Percentiles rank a stretch among this genome's conserved stretches.
Evolutionary conservation across 2,329 filamentous ascomycete species (phyloP).

Genomic region (Phoma herbarum): DNA sequence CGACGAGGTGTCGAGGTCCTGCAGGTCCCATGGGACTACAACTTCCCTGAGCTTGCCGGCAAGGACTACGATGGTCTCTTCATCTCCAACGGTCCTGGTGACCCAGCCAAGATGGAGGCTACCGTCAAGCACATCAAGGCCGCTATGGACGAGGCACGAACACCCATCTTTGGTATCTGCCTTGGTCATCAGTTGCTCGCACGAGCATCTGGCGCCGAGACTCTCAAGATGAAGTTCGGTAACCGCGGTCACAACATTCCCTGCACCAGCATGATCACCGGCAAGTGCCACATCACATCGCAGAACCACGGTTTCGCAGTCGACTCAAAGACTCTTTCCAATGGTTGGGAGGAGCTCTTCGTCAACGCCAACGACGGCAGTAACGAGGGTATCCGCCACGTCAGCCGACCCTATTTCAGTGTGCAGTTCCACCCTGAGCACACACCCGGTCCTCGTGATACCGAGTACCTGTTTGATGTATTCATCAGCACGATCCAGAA

Average conservation of each 20-base stretch:
- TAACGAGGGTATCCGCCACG: conserved; percentile 96
- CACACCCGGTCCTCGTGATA: conserved; percentile 92
- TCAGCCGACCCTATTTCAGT: conserved; percentile 89
- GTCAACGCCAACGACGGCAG: conserved; percentile 98
- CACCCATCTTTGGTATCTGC: conserved; percentile 95
- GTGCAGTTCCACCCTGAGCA: conserved; percentile 99
- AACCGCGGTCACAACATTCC: conserved; percentile 99
- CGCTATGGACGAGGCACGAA: conserved; percentile 79
- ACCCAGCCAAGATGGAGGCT: conserved; percentile 82
- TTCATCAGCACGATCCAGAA: conserved; percentile 87
- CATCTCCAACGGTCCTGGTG: conserved; percentile 96
- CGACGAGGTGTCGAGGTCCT: conserved; percentile 91
- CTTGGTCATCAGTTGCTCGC: conserved; percentile 93
- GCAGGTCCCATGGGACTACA: conserved; percentile 95
- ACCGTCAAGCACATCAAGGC: conserved; percentile 82
- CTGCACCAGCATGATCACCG: conserved; percentile 93
- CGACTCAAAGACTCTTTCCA: conserved; percentile 76
- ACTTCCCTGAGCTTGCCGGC: conserved; percentile 78
- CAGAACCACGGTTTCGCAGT: conserved; percentile 98
- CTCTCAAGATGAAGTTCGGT: conserved; percentile 98
- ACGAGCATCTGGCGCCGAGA: conserved; percentile 83
- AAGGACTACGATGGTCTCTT: conserved; percentile 96
- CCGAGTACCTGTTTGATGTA: conserved; percentile 95
- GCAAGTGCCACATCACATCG: conserved; percentile 97
- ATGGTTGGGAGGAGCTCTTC: conserved; percentile 91